These are phyloP conservation scores for Atkinsonella hypoxylon DNA, from an alignment of 2,329 filamentous ascomycete genomes.

Conservation along the genomic window DNA sequence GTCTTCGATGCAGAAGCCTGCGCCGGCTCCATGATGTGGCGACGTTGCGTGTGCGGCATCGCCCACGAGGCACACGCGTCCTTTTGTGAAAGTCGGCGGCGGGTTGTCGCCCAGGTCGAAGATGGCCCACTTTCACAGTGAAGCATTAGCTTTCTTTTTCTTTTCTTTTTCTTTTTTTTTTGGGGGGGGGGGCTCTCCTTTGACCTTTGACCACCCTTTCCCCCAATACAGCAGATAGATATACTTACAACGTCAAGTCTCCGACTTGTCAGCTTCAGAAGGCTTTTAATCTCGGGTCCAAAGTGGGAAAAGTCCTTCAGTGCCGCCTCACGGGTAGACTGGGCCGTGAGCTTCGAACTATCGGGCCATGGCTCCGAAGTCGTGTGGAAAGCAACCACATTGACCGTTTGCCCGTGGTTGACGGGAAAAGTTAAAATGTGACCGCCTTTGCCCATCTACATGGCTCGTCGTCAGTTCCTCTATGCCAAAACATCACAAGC, in stretches of 20 bases:
- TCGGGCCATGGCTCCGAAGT: neutral
- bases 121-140: conserved; percentile 8
- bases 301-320: conserved; percentile 4
- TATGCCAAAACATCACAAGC: no score
- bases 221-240: no score
- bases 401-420: conserved; percentile 4
- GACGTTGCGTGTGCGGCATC: conserved; percentile 7
- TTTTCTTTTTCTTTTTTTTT: no score
- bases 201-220: neutral
- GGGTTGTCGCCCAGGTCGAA: conserved; percentile 6
- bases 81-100: conserved; percentile 1
- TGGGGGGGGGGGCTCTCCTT: no score
- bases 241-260: conserved; percentile 1
- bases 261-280: conserved; percentile 1
- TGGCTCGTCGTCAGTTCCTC: neutral
- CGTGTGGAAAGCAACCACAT: conserved; percentile 4
- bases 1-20: conserved; percentile 5
- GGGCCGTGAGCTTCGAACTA: neutral
- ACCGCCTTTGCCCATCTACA: conserved; percentile 4
- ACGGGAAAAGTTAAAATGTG: conserved; percentile 5
- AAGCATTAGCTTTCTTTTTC: no score
- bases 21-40: conserved; percentile 5
- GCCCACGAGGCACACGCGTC: conserved; percentile 5
- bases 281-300: neutral
- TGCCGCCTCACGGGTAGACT: conserved; percentile 2